These are phyloP conservation scores for Thamnidium elegans DNA, from an alignment of 192 early-diverging fungal genomes.

Conservation along the genomic window DNA sequence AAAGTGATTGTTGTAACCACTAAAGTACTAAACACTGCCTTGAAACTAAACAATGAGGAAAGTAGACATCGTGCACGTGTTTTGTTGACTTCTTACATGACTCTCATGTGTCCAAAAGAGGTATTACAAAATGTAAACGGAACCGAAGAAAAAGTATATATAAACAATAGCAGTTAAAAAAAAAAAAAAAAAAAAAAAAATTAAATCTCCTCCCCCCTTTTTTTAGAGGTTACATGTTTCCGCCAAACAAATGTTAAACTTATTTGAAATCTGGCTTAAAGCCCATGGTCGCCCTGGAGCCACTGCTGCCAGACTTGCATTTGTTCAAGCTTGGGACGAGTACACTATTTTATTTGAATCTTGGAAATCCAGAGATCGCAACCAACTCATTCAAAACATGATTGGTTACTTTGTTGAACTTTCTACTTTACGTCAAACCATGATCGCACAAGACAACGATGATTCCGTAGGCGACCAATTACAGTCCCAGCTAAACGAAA, in stretches of 20 bases:
- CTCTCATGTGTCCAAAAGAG: slow-evolving; percentile 59
- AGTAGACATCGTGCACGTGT: slow-evolving; percentile 50
- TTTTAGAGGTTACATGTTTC: slow-evolving; percentile 19
- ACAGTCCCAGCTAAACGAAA: slow-evolving; percentile 18
- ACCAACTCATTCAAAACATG: slow-evolving; percentile 59
- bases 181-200: too few relatives aligned
- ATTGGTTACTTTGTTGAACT: slow-evolving; percentile 68
- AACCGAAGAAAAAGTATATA: slow-evolving; percentile 52
- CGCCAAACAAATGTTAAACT: slow-evolving; percentile 33
- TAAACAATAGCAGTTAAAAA: too few relatives aligned
- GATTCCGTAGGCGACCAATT: slow-evolving; percentile 28
- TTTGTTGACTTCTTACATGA: slow-evolving; percentile 72
- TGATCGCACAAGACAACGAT: slow-evolving; percentile 21
- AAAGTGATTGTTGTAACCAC: slow-evolving; percentile 39
- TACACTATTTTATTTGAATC: slow-evolving; percentile 65
- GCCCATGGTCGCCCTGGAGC: slow-evolving; percentile 15
- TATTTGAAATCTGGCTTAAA: slow-evolving; percentile 38
- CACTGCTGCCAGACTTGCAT: slow-evolving; percentile 24
- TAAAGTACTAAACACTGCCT: slow-evolving; percentile 34
- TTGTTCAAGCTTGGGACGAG: slow-evolving; percentile 53
- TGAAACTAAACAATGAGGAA: slow-evolving; percentile 41
- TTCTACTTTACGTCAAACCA: slow-evolving; percentile 59
- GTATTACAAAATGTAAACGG: slow-evolving; percentile 51
- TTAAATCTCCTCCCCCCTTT: too few relatives aligned
- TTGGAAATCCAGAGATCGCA: slow-evolving; percentile 69